Evolutionary conservation across 352 stramenopile genomes (phyloP).

Genomic region (Phytophthora crassamura): DNA sequence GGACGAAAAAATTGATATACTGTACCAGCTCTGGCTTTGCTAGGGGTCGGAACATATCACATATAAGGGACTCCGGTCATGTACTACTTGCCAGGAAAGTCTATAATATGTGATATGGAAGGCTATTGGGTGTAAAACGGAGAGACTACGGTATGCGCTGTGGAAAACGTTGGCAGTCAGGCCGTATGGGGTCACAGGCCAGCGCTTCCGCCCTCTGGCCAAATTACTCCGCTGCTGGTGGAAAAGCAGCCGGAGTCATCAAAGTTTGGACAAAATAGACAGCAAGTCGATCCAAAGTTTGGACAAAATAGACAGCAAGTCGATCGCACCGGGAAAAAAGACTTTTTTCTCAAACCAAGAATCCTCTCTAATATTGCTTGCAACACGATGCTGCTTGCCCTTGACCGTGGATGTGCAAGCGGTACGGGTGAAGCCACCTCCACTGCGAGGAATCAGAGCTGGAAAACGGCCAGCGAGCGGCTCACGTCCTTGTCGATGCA

Average conservation of each 20-base stretch:
- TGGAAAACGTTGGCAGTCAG: too few relatives aligned
- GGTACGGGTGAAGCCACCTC: conserved; percentile 19
- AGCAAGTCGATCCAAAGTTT: background rate
- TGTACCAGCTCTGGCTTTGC: too few relatives aligned
- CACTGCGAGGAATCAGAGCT: conserved; percentile 9
- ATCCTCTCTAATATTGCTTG: conserved; percentile 15
- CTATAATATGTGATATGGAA: too few relatives aligned
- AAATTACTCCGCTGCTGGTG: too few relatives aligned
- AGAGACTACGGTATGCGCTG: too few relatives aligned
- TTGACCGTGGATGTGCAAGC: conserved; percentile 23
- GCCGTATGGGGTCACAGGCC: too few relatives aligned
- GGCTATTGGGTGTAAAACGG: too few relatives aligned
- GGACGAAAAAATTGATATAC: conserved; percentile 28
- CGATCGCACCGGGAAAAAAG: conserved; percentile 26
- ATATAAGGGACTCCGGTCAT: too few relatives aligned
- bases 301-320: conserved; percentile 1
- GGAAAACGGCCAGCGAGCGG: conserved; percentile 10
- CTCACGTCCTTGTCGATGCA: conserved; percentile 7
- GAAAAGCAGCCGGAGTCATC: too few relatives aligned
- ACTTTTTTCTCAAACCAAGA: conserved; percentile 26
- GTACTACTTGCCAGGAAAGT: too few relatives aligned
- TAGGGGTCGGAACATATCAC: too few relatives aligned
- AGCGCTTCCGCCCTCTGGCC: too few relatives aligned
- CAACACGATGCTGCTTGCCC: conserved; percentile 8
- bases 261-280: conserved; percentile 7